These are phyloP conservation scores for Botrytis porri DNA, from an alignment of 2,329 filamentous ascomycete species.

Conservation along the genomic window DNA sequence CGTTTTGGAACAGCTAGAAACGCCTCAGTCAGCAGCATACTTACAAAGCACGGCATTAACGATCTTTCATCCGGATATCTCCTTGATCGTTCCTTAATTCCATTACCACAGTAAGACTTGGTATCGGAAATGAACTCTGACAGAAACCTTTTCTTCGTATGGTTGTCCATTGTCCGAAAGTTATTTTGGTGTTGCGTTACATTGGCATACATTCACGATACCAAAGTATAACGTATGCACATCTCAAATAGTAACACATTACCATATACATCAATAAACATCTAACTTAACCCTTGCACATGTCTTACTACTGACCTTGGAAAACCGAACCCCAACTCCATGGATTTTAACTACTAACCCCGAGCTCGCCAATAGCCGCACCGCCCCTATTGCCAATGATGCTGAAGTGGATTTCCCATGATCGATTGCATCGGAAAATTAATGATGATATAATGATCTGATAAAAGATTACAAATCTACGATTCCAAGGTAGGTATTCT, in stretches of 20 bases:
- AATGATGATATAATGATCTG: not conserved
- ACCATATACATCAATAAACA: not conserved
- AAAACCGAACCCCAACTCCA: not conserved
- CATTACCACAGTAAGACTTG: not conserved
- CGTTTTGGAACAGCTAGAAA: not conserved
- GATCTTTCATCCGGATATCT: not conserved
- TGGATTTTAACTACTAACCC: not conserved
- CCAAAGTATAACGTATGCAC: not conserved
- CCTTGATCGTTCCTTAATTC: not conserved
- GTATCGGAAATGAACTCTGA: not conserved
- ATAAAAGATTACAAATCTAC: not conserved
- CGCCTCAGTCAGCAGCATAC: not conserved
- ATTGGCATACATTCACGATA: not conserved
- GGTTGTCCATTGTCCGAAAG: not conserved
- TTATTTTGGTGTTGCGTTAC: not conserved
- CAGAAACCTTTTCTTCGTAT: not conserved
- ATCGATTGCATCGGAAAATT: not conserved
- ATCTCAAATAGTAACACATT: not conserved
- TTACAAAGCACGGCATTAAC: not conserved
- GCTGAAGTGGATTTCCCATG: not conserved
- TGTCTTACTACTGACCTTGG: not conserved
- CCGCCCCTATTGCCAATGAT: not conserved
- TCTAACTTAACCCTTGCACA: not conserved
- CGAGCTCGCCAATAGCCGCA: not conserved
- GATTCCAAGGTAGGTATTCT: not conserved